Evolutionary conservation across 2,329 filamentous ascomycete genomes (phyloP), one percentile per base, ranked within the genome.

Genomic region (Colletotrichum higginsianum): DNA sequence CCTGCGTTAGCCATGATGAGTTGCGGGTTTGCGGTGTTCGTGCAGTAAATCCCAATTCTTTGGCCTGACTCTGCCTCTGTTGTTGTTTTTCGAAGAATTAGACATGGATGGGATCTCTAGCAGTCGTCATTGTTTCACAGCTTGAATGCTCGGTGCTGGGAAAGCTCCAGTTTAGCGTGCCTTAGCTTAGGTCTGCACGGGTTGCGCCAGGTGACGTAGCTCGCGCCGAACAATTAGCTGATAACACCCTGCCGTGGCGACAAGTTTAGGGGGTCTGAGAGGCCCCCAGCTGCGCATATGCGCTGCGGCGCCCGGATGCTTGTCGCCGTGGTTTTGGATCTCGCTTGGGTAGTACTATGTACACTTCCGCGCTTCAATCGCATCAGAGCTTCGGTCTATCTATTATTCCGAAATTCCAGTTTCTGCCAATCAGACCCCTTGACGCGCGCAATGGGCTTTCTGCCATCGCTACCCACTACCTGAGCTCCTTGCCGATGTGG

Each of bases 1-100:
- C 87, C 87, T 73, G 86, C 86, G 77, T 81, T 74, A 74, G 83
- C 83, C 82, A 84, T 83, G 72, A 23, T 61, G 47, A 21, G 47
- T 64, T 7, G 47, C 30, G 40, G 23, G 6, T 26, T 53, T 30
- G 58, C 55, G 52, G 38, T 53, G 23, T 23, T 15, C 53, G 44
- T 56, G 9, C 26, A 63, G 42, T 8, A 18, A 30, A 30, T 35
- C 40, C 8, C 21, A 44, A 55, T 55, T 62, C 15, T 57, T 64
- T 42, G 38, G 13, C 21, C 23, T 30, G 40, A 49, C 18, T 23
- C 47, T 23, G 8, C 35, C 49, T 55, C 52, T 71, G 55, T 47
- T 53, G 60, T 47, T 63, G 71, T 65, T 60, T 65, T 62, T 53
- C 42, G 52, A 30, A 47, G 42, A 35, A 53, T 26, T 44, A 42